Evolutionary conservation across 257 asterid species (phyloP).

Genomic region (Osmanthus fragrans): DNA sequence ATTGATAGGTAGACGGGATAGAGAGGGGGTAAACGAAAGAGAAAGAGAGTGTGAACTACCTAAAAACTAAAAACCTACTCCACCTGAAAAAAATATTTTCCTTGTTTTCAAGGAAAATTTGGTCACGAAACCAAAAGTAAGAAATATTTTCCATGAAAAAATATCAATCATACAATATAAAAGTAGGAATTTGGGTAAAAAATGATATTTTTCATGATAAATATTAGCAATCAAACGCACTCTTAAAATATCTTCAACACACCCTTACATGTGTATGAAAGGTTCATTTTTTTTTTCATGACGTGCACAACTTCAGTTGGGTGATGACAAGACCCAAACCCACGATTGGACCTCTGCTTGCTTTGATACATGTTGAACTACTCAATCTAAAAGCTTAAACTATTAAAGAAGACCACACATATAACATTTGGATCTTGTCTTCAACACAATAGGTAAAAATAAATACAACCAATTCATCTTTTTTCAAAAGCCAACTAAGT

Average conservation of each 20-base stretch:
- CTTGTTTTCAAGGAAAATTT: too few relatives aligned
- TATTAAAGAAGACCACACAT: not conserved
- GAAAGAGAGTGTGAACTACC: too few relatives aligned
- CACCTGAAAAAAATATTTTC: too few relatives aligned
- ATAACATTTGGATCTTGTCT: not conserved
- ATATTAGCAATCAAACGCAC: too few relatives aligned
- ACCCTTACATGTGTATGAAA: not conserved
- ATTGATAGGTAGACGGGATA: too few relatives aligned
- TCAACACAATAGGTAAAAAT: not conserved
- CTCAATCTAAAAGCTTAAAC: not conserved
- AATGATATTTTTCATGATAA: too few relatives aligned
- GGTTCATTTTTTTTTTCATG: not conserved
- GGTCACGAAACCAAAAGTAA: too few relatives aligned
- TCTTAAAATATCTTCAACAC: not conserved
- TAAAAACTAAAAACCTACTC: too few relatives aligned
- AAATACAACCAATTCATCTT: not conserved
- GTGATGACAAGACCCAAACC: not conserved
- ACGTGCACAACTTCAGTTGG: not conserved
- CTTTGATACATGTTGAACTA: not conserved
- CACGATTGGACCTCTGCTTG: not conserved
- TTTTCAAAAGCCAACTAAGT: not conserved
- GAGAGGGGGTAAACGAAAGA: too few relatives aligned
- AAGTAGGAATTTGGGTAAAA: too few relatives aligned
- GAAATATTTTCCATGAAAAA: too few relatives aligned
- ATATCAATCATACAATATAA: too few relatives aligned